These are phyloP conservation scores for Truncatella angustata DNA, from an alignment of 2,329 filamentous ascomycete genomes.

Conservation along the genomic window DNA sequence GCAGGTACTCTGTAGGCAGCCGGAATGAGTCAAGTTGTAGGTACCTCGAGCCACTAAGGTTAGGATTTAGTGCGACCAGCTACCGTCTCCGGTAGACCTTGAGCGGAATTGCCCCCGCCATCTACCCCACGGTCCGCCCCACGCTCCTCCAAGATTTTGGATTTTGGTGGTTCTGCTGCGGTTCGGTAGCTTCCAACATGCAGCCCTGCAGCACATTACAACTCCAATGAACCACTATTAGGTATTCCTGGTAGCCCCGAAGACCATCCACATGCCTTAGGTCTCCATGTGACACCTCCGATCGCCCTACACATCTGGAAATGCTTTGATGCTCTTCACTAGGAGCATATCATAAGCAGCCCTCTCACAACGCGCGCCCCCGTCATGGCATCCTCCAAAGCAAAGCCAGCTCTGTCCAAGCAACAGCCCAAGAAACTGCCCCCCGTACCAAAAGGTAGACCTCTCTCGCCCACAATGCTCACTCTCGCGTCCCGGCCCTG, in stretches of 20 bases:
- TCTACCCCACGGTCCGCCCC: constrained; percentile 1
- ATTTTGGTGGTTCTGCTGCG: neutral
- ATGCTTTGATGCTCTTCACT: neutral
- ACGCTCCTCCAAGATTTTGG: neutral
- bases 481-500: constrained; percentile 2
- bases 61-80: neutral
- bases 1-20: too few species aligned
- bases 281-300: neutral
- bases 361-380: too few species aligned
- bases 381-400: constrained; percentile 1
- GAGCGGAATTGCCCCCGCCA: neutral
- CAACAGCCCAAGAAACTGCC: constrained; percentile 26
- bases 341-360: neutral
- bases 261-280: too few species aligned
- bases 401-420: constrained; percentile 1
- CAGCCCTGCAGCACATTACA: too few species aligned
- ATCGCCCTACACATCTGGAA: neutral
- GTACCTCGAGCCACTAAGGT: too few species aligned
- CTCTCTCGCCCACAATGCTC: neutral
- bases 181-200: neutral
- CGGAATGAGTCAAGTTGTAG: neutral
- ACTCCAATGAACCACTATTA: too few species aligned
- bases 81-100: too few species aligned
- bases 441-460: constrained; percentile 27
- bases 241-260: too few species aligned